phyloP scores from a whole-genome alignment of 73 alveolate genomes.

The Paramecium caudatum region DNA sequence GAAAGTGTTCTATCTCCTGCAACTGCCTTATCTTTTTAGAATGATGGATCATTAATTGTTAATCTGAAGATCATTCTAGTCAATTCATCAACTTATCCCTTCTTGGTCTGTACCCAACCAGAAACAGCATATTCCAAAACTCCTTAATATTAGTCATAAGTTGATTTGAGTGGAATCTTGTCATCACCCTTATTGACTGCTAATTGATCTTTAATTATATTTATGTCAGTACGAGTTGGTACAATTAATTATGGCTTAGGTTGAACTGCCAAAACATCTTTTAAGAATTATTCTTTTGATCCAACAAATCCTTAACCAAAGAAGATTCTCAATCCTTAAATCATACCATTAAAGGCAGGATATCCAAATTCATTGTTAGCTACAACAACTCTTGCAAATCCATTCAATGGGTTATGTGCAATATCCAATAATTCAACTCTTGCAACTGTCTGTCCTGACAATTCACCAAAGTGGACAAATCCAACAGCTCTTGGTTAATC shows the following conservation, averaged over 20 bases:
- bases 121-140: constrained; percentile 66
- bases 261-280: neutral
- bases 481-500: constrained; percentile 56
- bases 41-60: constrained; percentile 35
- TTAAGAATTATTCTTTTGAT: constrained; percentile 47
- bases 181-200: constrained; percentile 18
- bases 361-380: constrained; percentile 65
- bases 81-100: constrained; percentile 40
- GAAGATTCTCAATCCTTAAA: constrained; percentile 44
- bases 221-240: constrained; percentile 42
- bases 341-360: constrained; percentile 65
- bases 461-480: constrained; percentile 54
- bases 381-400: constrained; percentile 51
- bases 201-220: neutral
- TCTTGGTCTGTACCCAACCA: constrained; percentile 52
- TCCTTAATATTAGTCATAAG: constrained; percentile 38
- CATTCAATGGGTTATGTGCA: constrained; percentile 58
- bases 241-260: constrained; percentile 44
- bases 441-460: neutral
- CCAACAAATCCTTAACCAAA: constrained; percentile 65
- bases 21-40: constrained; percentile 14
- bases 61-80: constrained; percentile 50
- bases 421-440: constrained; percentile 54
- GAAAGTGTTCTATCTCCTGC: constrained; percentile 65
- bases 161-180: neutral